These are phyloP conservation scores for Solanum sejunctum DNA, from an alignment of 257 asterid species.

Conservation along the genomic window DNA sequence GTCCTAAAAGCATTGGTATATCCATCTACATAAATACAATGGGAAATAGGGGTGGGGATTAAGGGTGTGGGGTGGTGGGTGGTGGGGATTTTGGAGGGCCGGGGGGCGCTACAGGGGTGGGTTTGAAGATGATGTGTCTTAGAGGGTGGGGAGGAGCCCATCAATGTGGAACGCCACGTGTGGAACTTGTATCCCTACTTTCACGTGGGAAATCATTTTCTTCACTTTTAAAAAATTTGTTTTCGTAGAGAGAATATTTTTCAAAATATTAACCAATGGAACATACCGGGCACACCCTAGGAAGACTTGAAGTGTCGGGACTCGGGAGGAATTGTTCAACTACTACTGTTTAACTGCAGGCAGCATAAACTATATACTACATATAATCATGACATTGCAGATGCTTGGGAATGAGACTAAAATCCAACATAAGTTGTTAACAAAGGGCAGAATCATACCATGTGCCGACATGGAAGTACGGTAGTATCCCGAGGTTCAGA, in stretches of 20 bases:
- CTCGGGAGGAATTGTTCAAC: neutral
- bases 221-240: neutral
- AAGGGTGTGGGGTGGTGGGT: neutral
- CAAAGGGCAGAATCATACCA: conserved; percentile 29
- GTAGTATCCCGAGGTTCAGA: conserved; percentile 85
- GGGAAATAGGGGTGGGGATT: too few species aligned
- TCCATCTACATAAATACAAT: neutral
- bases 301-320: neutral
- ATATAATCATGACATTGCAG: neutral
- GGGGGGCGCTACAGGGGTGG: neutral
- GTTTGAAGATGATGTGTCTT: neutral
- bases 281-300: neutral
- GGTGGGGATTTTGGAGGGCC: too few species aligned
- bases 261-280: neutral
- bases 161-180: neutral
- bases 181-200: neutral
- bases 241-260: neutral
- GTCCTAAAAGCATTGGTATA: neutral
- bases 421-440: neutral
- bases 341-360: neutral
- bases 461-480: conserved; percentile 87
- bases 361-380: neutral
- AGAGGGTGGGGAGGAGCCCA: neutral
- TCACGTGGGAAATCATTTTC: neutral
- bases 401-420: neutral